Conservation (phyloP, 2,329 filamentous ascomycete genomes). For the Clonostachys chloroleuca region DNA sequence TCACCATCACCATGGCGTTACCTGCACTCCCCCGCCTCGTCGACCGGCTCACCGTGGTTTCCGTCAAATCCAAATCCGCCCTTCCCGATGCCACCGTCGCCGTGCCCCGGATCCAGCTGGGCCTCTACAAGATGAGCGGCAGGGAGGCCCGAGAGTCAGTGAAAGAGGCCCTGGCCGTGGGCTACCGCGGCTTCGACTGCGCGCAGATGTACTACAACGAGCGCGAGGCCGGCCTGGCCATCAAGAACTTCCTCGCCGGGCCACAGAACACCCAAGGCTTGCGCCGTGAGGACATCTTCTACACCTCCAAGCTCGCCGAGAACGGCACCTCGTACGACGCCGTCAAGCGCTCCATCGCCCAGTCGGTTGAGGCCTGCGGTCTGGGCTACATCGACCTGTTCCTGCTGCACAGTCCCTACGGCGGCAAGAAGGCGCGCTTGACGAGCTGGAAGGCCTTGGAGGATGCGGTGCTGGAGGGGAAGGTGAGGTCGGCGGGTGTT, state of each 20-base stretch:
- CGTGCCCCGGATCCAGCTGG: slow-evolving; percentile 70
- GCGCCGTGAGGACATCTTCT: slow-evolving; percentile 68
- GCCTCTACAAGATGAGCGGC: slow-evolving; percentile 68
- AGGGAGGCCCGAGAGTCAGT: slow-evolving; percentile 55
- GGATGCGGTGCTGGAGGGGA: slow-evolving; percentile 68
- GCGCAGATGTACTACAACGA: slow-evolving; percentile 65
- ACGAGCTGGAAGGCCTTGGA: slow-evolving; percentile 75
- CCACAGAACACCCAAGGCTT: slow-evolving; percentile 43
- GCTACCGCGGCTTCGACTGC: slow-evolving; percentile 47
- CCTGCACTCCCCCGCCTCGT: slow-evolving; percentile 12
- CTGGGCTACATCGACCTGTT: slow-evolving; percentile 77
- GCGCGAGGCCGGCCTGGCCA: slow-evolving; percentile 61
- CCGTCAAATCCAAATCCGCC: slow-evolving; percentile 8
- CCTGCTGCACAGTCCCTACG: slow-evolving; percentile 74
- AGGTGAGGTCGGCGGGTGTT: slow-evolving; percentile 68
- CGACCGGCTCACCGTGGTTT: slow-evolving; percentile 13
- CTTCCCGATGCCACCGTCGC: slow-evolving; percentile 59
- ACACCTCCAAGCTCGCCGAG: slow-evolving; percentile 72
- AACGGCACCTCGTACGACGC: slow-evolving; percentile 62
- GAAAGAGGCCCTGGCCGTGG: slow-evolving; percentile 47
- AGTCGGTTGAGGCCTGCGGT: slow-evolving; percentile 59
- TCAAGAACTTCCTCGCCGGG: slow-evolving; percentile 49
- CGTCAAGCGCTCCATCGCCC: slow-evolving; percentile 61
- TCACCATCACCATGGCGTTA: slow-evolving; percentile 8
- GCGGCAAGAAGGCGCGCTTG: slow-evolving; percentile 61